Evolutionary conservation across 1,284 basidiomycete genomes (phyloP), one percentile per base, ranked within the genome.

Genomic region (Irpex sp.): DNA sequence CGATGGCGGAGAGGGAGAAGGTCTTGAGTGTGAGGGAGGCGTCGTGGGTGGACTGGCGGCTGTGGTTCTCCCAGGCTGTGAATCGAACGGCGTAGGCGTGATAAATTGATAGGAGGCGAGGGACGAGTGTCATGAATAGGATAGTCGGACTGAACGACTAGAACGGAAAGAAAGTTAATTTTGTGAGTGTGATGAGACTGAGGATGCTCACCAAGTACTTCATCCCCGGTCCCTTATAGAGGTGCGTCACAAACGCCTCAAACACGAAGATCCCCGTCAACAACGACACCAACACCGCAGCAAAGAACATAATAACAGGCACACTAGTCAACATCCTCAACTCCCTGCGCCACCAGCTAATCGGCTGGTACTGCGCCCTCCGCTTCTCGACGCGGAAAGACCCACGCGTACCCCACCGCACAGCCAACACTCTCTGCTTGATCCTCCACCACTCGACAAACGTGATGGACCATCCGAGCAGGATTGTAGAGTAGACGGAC

Each of bases 381-480:
- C 87, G 83, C 65, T 87, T 86, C 72, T 94, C 93, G 7, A 94
- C 92, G 19, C 86, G 85, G 72, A 89, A 87, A 0, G 88, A 87
- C 13, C 91, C 92, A 13, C 84, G 83, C 0, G 91, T 92, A 8
- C 91, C 90, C 82, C 94, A 96, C 37, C 86, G 82, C 19, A 95
- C 85, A 1, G 93, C 86, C 11, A 97, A 79, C 54, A 89, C 85
- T 15, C 89, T 85, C 76, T 98, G 92, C 59, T 85, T 85, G 57
- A 96, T 84, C 34, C 90, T 84, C 96, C 96, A 98, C 78, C 86
- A 88, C 72, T 97, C 94, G 64, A 95, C 88, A 69, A 96, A 96
- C n/a, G 83, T 74, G 57, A 93, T 81, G 0, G 91, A 88, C 92
- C 95, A 98, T 6, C 95, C 66, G 4, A 88, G 84, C 49, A 96